Percentiles rank a stretch among this genome's conserved stretches.
Evolutionary conservation across 208 protist species (phyloP).

Genomic region (Acanthamoeba castellanii): DNA sequence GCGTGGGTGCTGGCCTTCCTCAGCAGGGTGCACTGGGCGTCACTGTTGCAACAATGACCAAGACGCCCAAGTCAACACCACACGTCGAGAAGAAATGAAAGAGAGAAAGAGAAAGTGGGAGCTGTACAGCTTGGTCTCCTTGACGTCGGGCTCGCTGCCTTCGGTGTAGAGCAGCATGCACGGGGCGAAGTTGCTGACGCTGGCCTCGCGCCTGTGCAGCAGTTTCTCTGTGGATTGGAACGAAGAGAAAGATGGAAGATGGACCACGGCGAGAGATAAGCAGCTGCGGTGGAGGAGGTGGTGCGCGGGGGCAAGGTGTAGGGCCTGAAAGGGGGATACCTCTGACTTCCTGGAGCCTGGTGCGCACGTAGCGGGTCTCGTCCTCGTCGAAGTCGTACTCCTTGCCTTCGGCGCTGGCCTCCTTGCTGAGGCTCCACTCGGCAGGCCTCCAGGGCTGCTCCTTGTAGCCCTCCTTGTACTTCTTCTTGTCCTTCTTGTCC

Average conservation of each 20-base stretch:
- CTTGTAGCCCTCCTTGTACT: not conserved
- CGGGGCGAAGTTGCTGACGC: conserved; percentile 22
- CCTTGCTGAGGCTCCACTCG: conserved; percentile 1
- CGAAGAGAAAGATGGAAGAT: not conserved
- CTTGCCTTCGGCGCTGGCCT: not conserved
- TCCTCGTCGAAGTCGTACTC: conserved; percentile 10
- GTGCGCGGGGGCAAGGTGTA: not conserved
- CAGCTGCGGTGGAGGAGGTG: not conserved
- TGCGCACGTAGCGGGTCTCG: conserved; percentile 4
- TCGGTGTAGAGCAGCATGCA: conserved; percentile 27
- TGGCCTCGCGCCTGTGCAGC: conserved; percentile 10
- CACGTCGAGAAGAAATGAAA: too few relatives aligned
- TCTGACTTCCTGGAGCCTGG: not conserved
- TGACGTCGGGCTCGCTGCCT: not conserved
- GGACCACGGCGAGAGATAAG: not conserved
- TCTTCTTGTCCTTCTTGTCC: conserved; percentile 36
- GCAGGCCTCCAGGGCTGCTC: conserved; percentile 4
- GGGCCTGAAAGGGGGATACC: not conserved
- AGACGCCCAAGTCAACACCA: too few relatives aligned
- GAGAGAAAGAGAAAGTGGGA: not conserved
- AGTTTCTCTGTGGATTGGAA: not conserved
- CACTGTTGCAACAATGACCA: not conserved
- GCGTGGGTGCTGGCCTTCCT: conserved; percentile 18
- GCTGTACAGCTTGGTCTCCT: not conserved
- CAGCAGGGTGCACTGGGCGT: not conserved